Conservation (phyloP, 306 rosid genomes). For the Casuarina cunninghamiana region DNA sequence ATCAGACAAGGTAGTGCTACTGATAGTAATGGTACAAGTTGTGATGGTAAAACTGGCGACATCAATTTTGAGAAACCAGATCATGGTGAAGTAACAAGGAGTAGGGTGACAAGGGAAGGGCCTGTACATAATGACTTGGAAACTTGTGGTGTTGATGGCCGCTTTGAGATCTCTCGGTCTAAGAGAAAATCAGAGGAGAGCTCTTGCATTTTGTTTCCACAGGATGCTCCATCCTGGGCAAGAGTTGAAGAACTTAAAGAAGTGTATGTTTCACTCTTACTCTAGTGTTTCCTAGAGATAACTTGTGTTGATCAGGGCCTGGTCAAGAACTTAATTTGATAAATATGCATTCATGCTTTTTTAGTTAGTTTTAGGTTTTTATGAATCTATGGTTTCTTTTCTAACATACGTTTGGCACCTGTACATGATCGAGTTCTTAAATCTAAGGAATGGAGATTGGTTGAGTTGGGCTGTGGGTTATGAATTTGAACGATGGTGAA, state of each 20-base stretch:
- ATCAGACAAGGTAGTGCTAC: slow-evolving; percentile 34
- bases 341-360: not conserved
- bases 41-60: slow-evolving; percentile 28
- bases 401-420: not conserved
- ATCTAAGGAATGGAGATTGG: slow-evolving; percentile 4
- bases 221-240: slow-evolving; percentile 59
- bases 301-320: slow-evolving; percentile 2
- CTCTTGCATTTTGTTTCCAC: slow-evolving; percentile 57
- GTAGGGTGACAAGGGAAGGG: slow-evolving; percentile 31
- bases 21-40: slow-evolving; percentile 40
- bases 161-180: slow-evolving; percentile 35
- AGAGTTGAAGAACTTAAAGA: slow-evolving; percentile 66
- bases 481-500: not conserved
- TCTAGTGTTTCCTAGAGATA: slow-evolving; percentile 4
- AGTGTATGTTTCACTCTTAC: slow-evolving; percentile 50
- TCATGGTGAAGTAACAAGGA: slow-evolving; percentile 28
- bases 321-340: slow-evolving; percentile 13
- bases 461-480: slow-evolving; percentile 11
- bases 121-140: slow-evolving; percentile 41
- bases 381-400: slow-evolving; percentile 1
- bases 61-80: slow-evolving; percentile 41
- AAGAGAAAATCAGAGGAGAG: slow-evolving; percentile 57
- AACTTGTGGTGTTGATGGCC: slow-evolving; percentile 36
- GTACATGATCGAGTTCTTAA: not conserved
- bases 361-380: slow-evolving; percentile 19